phyloP scores from a whole-genome alignment of 495 filamentous ascomycete species.

The Stereocaulon alpinum region DNA sequence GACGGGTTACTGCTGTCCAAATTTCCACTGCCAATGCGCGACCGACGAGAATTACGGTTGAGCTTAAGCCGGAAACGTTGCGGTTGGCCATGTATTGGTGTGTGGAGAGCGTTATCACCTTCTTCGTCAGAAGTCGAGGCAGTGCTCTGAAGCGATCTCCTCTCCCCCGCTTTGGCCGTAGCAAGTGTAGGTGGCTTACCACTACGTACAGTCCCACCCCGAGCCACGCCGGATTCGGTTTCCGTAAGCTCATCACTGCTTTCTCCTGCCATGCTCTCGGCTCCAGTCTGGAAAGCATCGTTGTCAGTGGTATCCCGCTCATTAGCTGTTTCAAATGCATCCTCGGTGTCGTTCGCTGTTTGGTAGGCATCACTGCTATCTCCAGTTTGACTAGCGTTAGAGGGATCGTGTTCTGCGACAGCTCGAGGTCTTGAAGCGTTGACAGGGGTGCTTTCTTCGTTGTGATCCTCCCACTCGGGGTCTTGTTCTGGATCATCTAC shows the following conservation, averaged over 20 bases:
- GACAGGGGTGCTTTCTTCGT: constrained; percentile 41
- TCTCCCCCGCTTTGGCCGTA: constrained; percentile 42
- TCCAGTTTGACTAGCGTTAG: background rate
- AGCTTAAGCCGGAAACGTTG: constrained; percentile 62
- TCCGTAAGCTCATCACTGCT: constrained; percentile 79
- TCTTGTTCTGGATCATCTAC: constrained; percentile 46
- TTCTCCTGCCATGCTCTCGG: constrained; percentile 69
- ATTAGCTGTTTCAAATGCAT: constrained; percentile 79
- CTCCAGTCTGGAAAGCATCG: constrained; percentile 86
- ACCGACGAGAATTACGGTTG: constrained; percentile 51
- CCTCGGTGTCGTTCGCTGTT: constrained; percentile 74
- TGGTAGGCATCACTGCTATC: constrained; percentile 62
- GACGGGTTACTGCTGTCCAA: constrained; percentile 43
- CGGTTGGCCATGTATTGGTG: constrained; percentile 50
- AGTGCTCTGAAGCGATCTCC: constrained; percentile 70
- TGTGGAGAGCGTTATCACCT: constrained; percentile 46
- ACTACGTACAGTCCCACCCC: constrained; percentile 25
- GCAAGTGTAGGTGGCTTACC: constrained; percentile 33
- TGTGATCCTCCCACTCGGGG: constrained; percentile 84
- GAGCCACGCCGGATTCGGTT: constrained; percentile 56
- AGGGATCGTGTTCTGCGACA: background rate
- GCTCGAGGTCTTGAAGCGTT: constrained; percentile 23
- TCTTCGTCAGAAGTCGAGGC: constrained; percentile 84
- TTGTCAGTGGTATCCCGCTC: constrained; percentile 70
- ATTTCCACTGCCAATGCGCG: constrained; percentile 56